Conservation (phyloP, 371 early-diverging fungal species). For the Mortierella sp. region DNA sequence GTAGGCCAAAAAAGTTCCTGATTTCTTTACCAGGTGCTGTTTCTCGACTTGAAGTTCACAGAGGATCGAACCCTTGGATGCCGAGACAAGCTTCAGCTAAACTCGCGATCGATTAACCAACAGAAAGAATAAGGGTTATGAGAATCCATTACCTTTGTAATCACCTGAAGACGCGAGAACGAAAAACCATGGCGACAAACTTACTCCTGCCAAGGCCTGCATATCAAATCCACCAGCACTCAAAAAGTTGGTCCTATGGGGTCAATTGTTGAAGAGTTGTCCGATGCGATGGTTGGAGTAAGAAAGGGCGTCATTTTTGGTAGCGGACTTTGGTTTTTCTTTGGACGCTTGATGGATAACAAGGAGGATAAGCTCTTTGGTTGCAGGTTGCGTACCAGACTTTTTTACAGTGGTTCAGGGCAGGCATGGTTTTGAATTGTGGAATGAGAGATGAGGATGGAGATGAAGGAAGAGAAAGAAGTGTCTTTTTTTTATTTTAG, state of each 20-base stretch:
- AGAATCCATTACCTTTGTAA: neutral
- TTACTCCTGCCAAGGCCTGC: conserved; percentile 53
- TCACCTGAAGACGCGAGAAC: neutral
- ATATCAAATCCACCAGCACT: conserved; percentile 48
- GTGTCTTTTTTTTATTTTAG: neutral
- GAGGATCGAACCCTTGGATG: conserved; percentile 59
- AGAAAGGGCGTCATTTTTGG: neutral
- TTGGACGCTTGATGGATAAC: too few relatives aligned
- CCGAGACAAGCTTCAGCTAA: conserved; percentile 63
- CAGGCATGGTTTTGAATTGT: conserved; percentile 24
- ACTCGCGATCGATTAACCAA: neutral
- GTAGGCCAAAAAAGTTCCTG: too few relatives aligned
- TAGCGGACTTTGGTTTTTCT: conserved; percentile 2
- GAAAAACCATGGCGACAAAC: neutral
- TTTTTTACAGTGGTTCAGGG: conserved; percentile 40
- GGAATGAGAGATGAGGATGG: neutral
- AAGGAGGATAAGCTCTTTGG: neutral
- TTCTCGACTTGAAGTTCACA: conserved; percentile 68
- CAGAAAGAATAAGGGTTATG: neutral
- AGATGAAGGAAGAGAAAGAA: neutral
- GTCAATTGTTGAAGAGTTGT: neutral
- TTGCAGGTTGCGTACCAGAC: conserved; percentile 38
- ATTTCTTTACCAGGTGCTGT: conserved; percentile 69
- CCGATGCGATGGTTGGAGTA: neutral
- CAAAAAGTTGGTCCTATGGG: conserved; percentile 39